Conservation (phyloP, 495 filamentous ascomycete genomes). For the Xylaria castorea region DNA sequence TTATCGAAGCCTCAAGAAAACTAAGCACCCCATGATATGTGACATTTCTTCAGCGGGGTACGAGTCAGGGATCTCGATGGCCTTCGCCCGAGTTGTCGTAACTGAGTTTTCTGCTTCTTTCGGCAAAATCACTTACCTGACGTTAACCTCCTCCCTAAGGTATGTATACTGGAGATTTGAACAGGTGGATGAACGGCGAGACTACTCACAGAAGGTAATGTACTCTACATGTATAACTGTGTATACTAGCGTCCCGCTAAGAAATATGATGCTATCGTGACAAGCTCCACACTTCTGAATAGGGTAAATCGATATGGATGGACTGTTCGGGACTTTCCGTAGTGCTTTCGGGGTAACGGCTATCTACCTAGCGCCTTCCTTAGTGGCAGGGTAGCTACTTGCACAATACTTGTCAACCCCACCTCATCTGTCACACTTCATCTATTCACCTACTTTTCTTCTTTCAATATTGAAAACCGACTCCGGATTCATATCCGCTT, state of each 20-base stretch:
- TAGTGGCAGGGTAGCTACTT: background rate
- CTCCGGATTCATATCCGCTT: background rate
- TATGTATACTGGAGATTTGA: background rate
- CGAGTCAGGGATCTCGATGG: background rate
- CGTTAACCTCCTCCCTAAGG: background rate
- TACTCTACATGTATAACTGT: background rate
- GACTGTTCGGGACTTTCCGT: background rate
- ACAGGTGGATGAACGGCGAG: background rate
- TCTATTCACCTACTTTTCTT: background rate
- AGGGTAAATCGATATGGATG: background rate
- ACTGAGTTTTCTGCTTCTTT: background rate
- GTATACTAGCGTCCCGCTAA: background rate
- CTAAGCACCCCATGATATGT: background rate
- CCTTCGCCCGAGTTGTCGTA: background rate
- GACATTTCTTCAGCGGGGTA: background rate
- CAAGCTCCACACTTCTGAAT: background rate
- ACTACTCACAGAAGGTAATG: background rate
- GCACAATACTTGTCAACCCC: background rate
- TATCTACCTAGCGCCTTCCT: background rate
- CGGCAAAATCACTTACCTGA: background rate
- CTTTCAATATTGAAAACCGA: background rate
- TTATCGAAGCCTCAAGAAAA: constrained; percentile 3
- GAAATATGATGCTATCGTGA: background rate
- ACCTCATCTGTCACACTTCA: background rate
- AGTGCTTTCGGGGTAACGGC: background rate